Evolutionary conservation across 352 stramenopile species (phyloP).

Genomic region (Globisporangium viniferum): DNA sequence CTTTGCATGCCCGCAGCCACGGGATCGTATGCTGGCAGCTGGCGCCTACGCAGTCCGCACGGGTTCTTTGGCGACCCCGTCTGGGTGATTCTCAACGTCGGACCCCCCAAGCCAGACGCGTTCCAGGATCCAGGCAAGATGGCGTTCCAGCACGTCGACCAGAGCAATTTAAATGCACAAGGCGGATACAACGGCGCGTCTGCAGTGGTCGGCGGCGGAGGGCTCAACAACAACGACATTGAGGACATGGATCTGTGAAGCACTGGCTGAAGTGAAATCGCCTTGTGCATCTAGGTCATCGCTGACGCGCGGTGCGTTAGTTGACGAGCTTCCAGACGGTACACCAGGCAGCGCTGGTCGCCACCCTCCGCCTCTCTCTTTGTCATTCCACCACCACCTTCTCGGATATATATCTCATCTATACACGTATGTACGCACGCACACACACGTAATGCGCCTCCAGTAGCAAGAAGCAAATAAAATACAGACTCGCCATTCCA

Average conservation of each 20-base stretch:
- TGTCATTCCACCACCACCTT: not conserved
- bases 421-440: not conserved
- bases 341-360: not conserved
- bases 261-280: not conserved
- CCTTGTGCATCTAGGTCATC: not conserved
- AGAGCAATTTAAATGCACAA: conserved; percentile 4
- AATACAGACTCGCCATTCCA: no score
- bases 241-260: conserved; percentile 21
- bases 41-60: conserved; percentile 57
- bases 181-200: not conserved
- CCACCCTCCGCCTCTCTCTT: not conserved
- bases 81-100: conserved; percentile 76
- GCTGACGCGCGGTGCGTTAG: not conserved
- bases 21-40: conserved; percentile 71
- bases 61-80: conserved; percentile 77
- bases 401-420: not conserved
- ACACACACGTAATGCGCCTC: not conserved
- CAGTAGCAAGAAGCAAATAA: not conserved
- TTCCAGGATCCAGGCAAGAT: conserved; percentile 21
- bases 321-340: not conserved
- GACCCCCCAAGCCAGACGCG: conserved; percentile 19
- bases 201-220: conserved; percentile 6
- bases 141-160: conserved; percentile 12
- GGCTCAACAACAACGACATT: conserved; percentile 18
- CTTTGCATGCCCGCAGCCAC: conserved; percentile 53